Evolutionary conservation across 2,329 filamentous ascomycete genomes (phyloP), one percentile per base, ranked within the genome.

Genomic region (Alternaria sp.): DNA sequence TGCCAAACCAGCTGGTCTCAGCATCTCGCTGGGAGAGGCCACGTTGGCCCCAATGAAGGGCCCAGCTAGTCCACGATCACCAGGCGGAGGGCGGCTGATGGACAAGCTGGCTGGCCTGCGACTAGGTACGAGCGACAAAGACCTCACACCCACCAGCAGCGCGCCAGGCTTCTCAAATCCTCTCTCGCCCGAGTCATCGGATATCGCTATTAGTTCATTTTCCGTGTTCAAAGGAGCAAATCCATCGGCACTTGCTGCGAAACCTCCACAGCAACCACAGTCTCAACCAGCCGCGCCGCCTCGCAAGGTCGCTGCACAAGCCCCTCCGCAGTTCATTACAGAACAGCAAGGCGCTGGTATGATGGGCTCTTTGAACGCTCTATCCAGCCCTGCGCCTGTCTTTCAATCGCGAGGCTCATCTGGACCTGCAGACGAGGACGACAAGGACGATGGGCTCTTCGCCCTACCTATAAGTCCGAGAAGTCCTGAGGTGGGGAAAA

Each of bases 381-480:
- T 83, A 26, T 78, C 80, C 5, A 70, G 66, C 2, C 66, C 70
- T 51, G 69, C 64, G 7, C 74, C 71, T 1, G 38, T 66, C 4
- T 78, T 77, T 47, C 61, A 78, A 63, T 68, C 69, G 9, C 69
- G 76, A 43, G 71, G 66, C 3, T 75, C 18, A 64, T 73, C 51
- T 72, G 65, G 65, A 77, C 79, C 61, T 66, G 59, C 49, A 20
- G 69, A 71, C 4, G 76, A 79, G 9, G 79, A 83, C 6, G 87
- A 89, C 41, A 86, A 85, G 0, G 90, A 93, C 66, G 93, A 96
- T 59, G 94, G 91, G 41, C 83, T 97, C 3, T 97, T 97, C 74
- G 93, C 93, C 0, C 85, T 96, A 53, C 93, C 92, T 1, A 88
- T 97, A 80, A 94, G 91, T 71, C 93, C 93, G 1, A 85, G 93